Evolutionary conservation across 768 basidiomycete genomes (phyloP), one percentile per base, ranked within the genome.

Genomic region (Solioccasus polychromus): DNA sequence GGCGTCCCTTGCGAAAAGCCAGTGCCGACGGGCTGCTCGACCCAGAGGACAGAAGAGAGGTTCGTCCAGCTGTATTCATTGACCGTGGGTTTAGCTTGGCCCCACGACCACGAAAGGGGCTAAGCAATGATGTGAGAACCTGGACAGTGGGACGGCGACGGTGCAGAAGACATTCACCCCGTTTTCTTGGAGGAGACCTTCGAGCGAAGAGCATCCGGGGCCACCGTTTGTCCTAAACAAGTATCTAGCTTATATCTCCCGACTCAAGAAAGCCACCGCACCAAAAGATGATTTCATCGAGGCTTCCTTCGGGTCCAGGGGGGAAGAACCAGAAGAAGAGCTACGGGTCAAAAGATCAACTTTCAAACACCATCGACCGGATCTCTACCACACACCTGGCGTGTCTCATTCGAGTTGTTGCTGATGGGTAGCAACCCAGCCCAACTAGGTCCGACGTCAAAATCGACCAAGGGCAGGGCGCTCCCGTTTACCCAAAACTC

Each of bases 281-380:
- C 86, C 86, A 88, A 63, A 88, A 85, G 25, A 88, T 82, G 35
- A 89, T 56, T 57, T 88, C 85, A 54, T 89, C 83, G 4, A 76
- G 58, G 52, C 80, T 84, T 17, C 85, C 87, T 53, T 79, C 68
- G 0, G 83, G 83, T 4, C 84, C 85, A 2, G 86, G 83, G 43
- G 87, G 87, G 70, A 87, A 88, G 66, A 87, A 83, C 86, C 87
- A 88, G 68, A 89, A 89, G 70, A 83, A 89, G 14, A 88, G 74
- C 84, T 88, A 43, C 0, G 28, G 5, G 15, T 10, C 8, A 11
- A n/a, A 23, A 12, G 5, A 17, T n/a, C 45, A 24, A 39, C 15
- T 15, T 23, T 42, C 3, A 8, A 1, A 19, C 17, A 18, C 5
- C 5, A 15, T 10, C 29, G n/a, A n/a, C 24, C 20, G 7, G 3